Conservation (phyloP, 2,329 filamentous ascomycete species). For the Cryphonectria carpinicola region DNA sequence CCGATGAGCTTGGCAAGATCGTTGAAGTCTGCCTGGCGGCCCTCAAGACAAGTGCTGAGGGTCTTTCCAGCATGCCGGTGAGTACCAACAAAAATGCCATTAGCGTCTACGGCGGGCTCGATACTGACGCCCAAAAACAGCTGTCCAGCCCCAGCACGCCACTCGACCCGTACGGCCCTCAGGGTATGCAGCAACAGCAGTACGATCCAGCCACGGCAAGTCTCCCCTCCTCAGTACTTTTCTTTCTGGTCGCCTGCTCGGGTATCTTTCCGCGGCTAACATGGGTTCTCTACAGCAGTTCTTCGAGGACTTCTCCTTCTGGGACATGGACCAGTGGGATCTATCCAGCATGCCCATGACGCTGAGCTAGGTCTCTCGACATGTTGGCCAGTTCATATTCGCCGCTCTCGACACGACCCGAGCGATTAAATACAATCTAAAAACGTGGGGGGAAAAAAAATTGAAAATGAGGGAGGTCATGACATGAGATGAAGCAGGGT, state of each 20-base stretch:
- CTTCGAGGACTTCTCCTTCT: slow-evolving; percentile 31
- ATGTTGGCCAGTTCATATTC: too few relatives aligned
- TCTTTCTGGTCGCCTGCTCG: too few relatives aligned
- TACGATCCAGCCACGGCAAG: slow-evolving; percentile 22
- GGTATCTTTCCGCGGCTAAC: slow-evolving; percentile 2
- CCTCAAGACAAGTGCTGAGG: slow-evolving; percentile 47
- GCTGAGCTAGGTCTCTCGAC: slow-evolving; percentile 7
- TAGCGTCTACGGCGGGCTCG: background rate
- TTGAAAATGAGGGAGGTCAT: background rate
- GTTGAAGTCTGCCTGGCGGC: slow-evolving; percentile 50
- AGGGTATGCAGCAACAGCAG: background rate
- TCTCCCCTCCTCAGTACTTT: background rate
- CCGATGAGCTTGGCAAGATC: slow-evolving; percentile 46
- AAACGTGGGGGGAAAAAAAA: background rate
- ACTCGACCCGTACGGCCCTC: slow-evolving; percentile 19
- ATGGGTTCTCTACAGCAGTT: slow-evolving; percentile 12
- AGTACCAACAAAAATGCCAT: slow-evolving; percentile 24
- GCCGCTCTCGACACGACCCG: background rate
- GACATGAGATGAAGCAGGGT: background rate
- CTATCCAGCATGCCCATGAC: slow-evolving; percentile 23
- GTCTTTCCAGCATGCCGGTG: slow-evolving; percentile 38
- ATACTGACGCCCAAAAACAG: background rate
- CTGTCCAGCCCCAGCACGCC: slow-evolving; percentile 13
- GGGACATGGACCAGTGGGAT: slow-evolving; percentile 45
- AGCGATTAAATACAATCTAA: background rate